Evolutionary conservation across 139 green algal genomes (phyloP), one percentile per base, ranked within the genome.

Genomic region (Pleodorina starrii): DNA sequence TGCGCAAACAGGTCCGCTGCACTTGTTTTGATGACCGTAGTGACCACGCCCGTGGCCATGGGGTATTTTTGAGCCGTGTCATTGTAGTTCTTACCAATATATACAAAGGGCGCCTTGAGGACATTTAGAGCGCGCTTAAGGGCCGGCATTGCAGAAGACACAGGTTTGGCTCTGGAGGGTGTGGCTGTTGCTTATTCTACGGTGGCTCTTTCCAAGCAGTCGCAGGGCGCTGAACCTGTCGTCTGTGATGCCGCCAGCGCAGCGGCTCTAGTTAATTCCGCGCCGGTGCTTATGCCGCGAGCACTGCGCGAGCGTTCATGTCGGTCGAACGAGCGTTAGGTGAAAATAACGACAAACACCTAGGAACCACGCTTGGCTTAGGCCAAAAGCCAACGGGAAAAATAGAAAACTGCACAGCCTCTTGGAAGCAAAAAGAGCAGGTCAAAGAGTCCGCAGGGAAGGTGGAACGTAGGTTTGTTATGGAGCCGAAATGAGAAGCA

Each of bases 1-100:
- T 99, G 97, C n/a, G 97, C 96, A 78, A 99, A 97, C n/a, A 97
- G 19, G 84, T 99, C 97, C 11, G 97, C 97, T 9, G 93, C 95
- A 23, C 87, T 95, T 5, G 97, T 99, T 83, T 99, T 99, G 25
- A 98, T 46, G 10, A 96, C 95, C 5, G 94, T 97, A 40, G 96
- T 98, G 32, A 98, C 81, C n/a, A 98, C 92, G 2, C 94, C 97
- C 9, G 95, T 96, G 3, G 50, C 50, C 32, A 98, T 91, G 2
- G 96, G 96, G 21, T 91, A 90, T 17, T 84, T 83, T 72, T 95
- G 84, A 0, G 96, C 96, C 1, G 89, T 92, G 3, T 84, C 57
- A 72, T 97, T 95, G 84, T 98, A 98, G 48, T 85, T 91, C 0
- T 27, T 51, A 0, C 85, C 95, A 36, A 91, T 29, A 19, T 46